Conservation (phyloP, 1,284 basidiomycete genomes). For the Binderoboletus segoi region DNA sequence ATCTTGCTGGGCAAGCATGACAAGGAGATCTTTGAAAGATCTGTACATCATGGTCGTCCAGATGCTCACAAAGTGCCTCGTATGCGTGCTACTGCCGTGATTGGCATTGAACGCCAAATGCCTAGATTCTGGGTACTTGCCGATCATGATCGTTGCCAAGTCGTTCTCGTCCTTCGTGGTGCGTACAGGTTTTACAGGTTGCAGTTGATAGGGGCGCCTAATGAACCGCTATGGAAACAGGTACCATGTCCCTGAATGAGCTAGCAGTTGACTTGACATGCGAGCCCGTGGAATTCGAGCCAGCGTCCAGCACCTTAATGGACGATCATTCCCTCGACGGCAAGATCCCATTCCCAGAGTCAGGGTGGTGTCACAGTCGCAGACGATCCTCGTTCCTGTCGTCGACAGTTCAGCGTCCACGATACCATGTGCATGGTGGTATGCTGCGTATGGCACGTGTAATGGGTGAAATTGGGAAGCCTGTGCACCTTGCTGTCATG, state of each 20-base stretch:
- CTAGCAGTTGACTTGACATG: slow-evolving; percentile 82
- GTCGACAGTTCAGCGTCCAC: slow-evolving; percentile 18
- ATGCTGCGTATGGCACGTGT: slow-evolving; percentile 78
- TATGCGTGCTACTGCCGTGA: slow-evolving; percentile 51
- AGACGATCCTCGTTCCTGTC: slow-evolving; percentile 28
- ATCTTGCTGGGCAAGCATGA: slow-evolving; percentile 75
- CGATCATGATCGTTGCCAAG: slow-evolving; percentile 68
- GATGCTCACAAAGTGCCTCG: slow-evolving; percentile 36
- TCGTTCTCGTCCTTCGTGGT: slow-evolving; percentile 76
- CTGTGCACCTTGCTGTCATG: slow-evolving; percentile 75
- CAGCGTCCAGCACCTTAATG: slow-evolving; percentile 41
- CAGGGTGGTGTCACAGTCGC: slow-evolving; percentile 26
- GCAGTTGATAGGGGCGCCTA: not conserved
- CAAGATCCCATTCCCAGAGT: slow-evolving; percentile 34
- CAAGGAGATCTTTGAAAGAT: slow-evolving; percentile 73
- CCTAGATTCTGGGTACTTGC: slow-evolving; percentile 82
- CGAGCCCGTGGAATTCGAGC: slow-evolving; percentile 67
- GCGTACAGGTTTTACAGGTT: not conserved
- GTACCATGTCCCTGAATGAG: slow-evolving; percentile 84
- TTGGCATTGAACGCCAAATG: slow-evolving; percentile 71
- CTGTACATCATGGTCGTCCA: slow-evolving; percentile 39
- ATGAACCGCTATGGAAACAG: slow-evolving; percentile 34
- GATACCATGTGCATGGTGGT: slow-evolving; percentile 72
- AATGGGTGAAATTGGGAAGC: slow-evolving; percentile 77
- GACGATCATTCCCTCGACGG: slow-evolving; percentile 31